Evolutionary conservation across 148 eudicot genomes (phyloP).

Genomic region (Diospyros kaki): DNA sequence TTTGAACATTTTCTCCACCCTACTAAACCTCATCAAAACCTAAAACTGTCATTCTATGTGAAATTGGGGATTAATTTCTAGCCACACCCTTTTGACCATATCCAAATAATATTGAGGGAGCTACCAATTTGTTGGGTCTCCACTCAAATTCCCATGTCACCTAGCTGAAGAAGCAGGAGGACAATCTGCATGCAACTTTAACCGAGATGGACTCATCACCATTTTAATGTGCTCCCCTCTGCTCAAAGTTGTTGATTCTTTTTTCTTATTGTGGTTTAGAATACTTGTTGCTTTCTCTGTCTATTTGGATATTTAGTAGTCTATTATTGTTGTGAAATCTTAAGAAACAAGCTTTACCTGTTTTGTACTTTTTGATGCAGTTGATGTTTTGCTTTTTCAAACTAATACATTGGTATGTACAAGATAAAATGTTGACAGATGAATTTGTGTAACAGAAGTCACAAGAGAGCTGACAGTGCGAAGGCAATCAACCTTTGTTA

Average conservation of each 20-base stretch:
- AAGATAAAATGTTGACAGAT: neutral
- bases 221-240: neutral
- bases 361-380: neutral
- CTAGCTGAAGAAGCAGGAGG: too few relatives aligned
- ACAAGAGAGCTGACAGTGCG: conserved; percentile 69
- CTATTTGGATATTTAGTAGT: neutral
- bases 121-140: too few relatives aligned
- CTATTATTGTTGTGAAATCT: neutral
- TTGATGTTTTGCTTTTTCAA: neutral
- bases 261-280: neutral
- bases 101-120: too few relatives aligned
- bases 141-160: too few relatives aligned
- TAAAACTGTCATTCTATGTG: too few relatives aligned
- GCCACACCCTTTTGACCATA: too few relatives aligned
- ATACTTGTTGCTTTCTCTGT: neutral
- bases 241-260: neutral
- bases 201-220: neutral
- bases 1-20: too few relatives aligned
- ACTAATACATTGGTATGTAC: neutral
- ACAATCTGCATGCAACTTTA: neutral
- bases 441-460: conserved; percentile 49
- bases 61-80: too few relatives aligned
- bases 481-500: conserved; percentile 84
- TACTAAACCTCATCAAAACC: too few relatives aligned
- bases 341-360: neutral